A percentile compares a stretch with the other conserved stretches of the same genome.
Conservation (phyloP, 805 yeast genomes). For the Alloascoidea africana region DNA sequence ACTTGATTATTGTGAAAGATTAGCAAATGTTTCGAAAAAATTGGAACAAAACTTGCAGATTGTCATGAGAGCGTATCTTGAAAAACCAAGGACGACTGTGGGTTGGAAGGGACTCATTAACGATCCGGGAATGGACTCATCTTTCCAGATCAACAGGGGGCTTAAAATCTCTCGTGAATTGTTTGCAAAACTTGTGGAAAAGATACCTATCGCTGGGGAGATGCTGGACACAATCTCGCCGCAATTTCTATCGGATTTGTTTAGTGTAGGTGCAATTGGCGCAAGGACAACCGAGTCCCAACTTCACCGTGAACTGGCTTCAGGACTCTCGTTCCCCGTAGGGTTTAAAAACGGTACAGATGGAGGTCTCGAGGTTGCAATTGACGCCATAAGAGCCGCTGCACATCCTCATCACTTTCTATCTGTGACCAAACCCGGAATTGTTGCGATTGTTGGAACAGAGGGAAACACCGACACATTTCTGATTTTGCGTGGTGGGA, state of each 20-base stretch:
- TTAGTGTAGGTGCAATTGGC: constrained; percentile 96
- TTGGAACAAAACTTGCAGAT: constrained; percentile 51
- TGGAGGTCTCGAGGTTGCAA: constrained; percentile 86
- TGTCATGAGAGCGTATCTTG: constrained; percentile 95
- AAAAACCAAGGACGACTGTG: constrained; percentile 96
- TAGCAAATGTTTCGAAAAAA: constrained; percentile 22
- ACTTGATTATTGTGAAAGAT: constrained; percentile 63
- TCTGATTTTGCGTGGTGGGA: constrained; percentile 92
- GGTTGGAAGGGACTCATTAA: constrained; percentile 98
- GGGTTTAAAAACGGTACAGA: constrained; percentile 98
- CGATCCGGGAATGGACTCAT: constrained; percentile 90
- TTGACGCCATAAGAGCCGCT: constrained; percentile 90
- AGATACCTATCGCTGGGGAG: constrained; percentile 89
- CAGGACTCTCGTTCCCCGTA: constrained; percentile 94
- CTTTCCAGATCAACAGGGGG: constrained; percentile 92
- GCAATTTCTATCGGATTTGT: constrained; percentile 82
- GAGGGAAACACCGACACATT: constrained; percentile 87
- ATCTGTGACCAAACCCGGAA: constrained; percentile 91
- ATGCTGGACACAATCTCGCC: constrained; percentile 98
- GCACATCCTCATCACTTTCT: constrained; percentile 88
- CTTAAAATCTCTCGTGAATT: constrained; percentile 76
- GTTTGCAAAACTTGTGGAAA: constrained; percentile 69
- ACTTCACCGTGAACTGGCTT: constrained; percentile 91
- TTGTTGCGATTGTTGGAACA: constrained; percentile 91
- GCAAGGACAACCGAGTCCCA: constrained; percentile 98